Evolutionary conservation across 805 yeast species (phyloP), one percentile per base, ranked within the genome.

Genomic region (Candida gorgasii): DNA sequence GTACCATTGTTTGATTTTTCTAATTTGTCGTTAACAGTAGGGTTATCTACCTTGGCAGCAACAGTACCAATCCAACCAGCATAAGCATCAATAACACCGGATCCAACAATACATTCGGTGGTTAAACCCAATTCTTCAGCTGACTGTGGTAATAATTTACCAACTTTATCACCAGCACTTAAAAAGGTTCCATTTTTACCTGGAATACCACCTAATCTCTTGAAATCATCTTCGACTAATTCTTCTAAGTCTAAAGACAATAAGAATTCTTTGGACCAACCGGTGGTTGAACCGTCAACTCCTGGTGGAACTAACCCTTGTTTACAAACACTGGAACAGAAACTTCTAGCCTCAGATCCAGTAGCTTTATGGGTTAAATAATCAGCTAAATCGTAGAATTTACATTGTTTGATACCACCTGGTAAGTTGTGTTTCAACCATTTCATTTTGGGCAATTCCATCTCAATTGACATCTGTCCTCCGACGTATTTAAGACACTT

Each of bases 61-160:
- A 92, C 96, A 1, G 98, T 93, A 43, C 99, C 99, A 43, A 93
- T 80, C 97, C 98, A 93, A 34, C 99, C 99, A 3, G 98, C 95
- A 59, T 93, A 93, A 5, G 98, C 97, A 62, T 93, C 99, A 59
- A 93, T 93, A 28, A 93, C 96, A 58, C 97, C 97, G 1, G 95
- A 83, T 6, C 96, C 97, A 31, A 93, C 98, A 23, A 81, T 79
- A 65, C 95, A 86, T 40, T 75, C 73, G 16, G 85, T 76, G 8
- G 93, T 78, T 48, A 93, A 74, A 8, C 98, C 98, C 55, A 93
- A 73, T 42, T 88, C 89, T 32, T 73, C 76, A 16, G 97, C 97
- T 4, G 96, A 79, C 30, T 66, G 54, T 19, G 68, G 67, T 14
- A 79, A 72, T 48, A 93, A 73, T 40, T 80, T 71, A 22, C 97